Percentiles rank a stretch among this genome's conserved stretches.
Conservation (phyloP, 768 basidiomycete genomes). For the Agrocybe praecox region DNA sequence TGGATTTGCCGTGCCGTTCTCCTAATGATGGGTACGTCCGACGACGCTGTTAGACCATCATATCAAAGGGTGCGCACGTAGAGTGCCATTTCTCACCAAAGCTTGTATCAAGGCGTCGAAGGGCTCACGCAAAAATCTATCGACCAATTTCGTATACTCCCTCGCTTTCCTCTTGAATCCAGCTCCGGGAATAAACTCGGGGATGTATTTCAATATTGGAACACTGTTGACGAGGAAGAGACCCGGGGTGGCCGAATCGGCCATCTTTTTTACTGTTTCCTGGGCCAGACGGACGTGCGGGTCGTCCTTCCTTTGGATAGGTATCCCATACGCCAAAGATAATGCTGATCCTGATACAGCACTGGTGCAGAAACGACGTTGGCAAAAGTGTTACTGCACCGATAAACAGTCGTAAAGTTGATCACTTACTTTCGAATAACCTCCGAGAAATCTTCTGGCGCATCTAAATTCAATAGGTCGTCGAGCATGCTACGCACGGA, state of each 20-base stretch:
- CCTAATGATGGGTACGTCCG: background rate
- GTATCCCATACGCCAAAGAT: no score
- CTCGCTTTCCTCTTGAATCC: constrained; percentile 18
- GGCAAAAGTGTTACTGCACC: no score
- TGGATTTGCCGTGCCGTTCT: background rate
- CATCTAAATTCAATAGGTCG: no score
- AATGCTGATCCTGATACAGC: no score
- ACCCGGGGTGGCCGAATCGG: constrained; percentile 1
- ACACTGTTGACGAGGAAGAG: constrained; percentile 9
- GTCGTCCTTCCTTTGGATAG: constrained; percentile 12
- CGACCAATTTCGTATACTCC: constrained; percentile 10
- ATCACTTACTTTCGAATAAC: no score
- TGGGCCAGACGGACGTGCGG: constrained; percentile 8
- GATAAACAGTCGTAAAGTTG: no score
- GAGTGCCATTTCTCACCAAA: constrained; percentile 3
- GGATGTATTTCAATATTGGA: constrained; percentile 4
- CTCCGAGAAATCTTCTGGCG: no score
- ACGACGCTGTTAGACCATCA: no score
- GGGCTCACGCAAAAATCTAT: constrained; percentile 8
- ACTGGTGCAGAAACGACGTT: background rate
- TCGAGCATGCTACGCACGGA: no score
- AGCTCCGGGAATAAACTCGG: constrained; percentile 7
- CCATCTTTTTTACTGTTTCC: background rate
- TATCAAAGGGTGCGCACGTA: no score
- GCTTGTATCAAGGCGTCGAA: constrained; percentile 5